A percentile compares a stretch with the other conserved stretches of the same genome.
phyloP scores from a whole-genome alignment of 495 filamentous ascomycete genomes.

The Neurospora sp. region DNA sequence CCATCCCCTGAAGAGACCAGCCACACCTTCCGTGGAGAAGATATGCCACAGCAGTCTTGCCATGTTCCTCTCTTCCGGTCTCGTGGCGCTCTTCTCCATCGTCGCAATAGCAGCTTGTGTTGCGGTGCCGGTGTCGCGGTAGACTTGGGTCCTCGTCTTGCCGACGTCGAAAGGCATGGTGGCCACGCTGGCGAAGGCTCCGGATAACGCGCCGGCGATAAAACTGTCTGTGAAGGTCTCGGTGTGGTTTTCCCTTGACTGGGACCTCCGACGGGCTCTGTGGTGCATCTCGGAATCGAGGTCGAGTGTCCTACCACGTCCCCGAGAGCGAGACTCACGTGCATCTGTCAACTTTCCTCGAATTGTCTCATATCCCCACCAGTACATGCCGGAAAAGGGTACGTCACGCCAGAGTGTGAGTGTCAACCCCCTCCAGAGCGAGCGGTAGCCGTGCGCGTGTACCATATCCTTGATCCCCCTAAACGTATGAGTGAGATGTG shows the following conservation, averaged over 20 bases:
- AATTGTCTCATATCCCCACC: constrained; percentile 90
- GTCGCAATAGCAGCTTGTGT: constrained; percentile 11
- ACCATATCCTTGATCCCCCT: constrained; percentile 73
- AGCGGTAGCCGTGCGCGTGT: constrained; percentile 56
- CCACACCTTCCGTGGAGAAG: constrained; percentile 68
- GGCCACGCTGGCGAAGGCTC: constrained; percentile 74
- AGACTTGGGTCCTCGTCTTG: constrained; percentile 87
- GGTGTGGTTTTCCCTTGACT: constrained; percentile 48
- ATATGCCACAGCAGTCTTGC: constrained; percentile 77
- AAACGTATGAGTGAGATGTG: constrained; percentile 61
- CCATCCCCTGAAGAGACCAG: constrained; percentile 84
- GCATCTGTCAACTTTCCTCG: constrained; percentile 53
- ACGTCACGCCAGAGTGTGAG: constrained; percentile 95
- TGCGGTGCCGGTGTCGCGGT: constrained; percentile 35
- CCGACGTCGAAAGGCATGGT: constrained; percentile 97
- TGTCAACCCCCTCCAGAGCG: constrained; percentile 86
- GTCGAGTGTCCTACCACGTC: constrained; percentile 21
- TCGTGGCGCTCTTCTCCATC: constrained; percentile 17
- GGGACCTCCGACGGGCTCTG: constrained; percentile 34
- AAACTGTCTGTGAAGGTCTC: constrained; percentile 82
- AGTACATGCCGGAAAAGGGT: constrained; percentile 93
- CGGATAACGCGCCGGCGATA: constrained; percentile 69
- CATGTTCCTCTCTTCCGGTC: constrained; percentile 65
- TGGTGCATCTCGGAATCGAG: constrained; percentile 12
- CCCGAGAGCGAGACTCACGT: constrained; percentile 40